Base-by-base conservation (phyloP, 2,329 filamentous ascomycete genomes). In the Ustulina deusta region DNA sequence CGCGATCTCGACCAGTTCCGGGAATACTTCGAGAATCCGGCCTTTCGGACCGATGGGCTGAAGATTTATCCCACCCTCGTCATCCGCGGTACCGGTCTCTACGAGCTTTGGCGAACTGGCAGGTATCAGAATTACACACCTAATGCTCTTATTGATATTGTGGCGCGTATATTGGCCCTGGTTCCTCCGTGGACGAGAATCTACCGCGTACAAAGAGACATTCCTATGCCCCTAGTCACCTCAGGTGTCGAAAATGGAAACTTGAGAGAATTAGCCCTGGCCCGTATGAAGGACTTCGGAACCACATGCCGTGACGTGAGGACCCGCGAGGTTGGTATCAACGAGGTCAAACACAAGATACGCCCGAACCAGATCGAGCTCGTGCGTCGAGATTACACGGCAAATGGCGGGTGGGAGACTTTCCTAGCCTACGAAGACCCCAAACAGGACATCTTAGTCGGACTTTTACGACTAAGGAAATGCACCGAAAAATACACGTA, bases 151-250 rank as follows among this genome's bases (percentile, higher is more conserved):
- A 93, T 99, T 69, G 96, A 99, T 78, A 89, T 99, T 17, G 94
- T 99, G 0, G 97, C 96, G 3, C 90, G 96, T n/a, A 99, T 99
- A 60, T 83, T 99, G 69, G 96, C 96, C 0, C 86, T 99, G 2
- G 91, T 99, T 0, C 96, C 96, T 0, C 96, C 96, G 1, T 99
- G 96, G 96, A 99, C 97, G 0, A 90, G 96, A 70, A 99, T 99
- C 76, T 99, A 99, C 83, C 93, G 96, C 68, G 96, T 99, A 0
- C 96, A 99, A 83, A 90, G 96, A 79, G 96, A 99, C 81, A 99
- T 99, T 66, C 96, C 96, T n/a, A 99, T 99, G 96, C 96, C 96
- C 0, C 86, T 99, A 27, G 97, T 99, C n/a, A 98, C 96, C 0
- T 97, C 95, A 0, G 96, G 96, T 46, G 96, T 99, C 0, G 96